Percentiles rank a stretch among this genome's conserved stretches.
phyloP scores from a whole-genome alignment of 352 stramenopile genomes.

The Phytophthora colocasiae region DNA sequence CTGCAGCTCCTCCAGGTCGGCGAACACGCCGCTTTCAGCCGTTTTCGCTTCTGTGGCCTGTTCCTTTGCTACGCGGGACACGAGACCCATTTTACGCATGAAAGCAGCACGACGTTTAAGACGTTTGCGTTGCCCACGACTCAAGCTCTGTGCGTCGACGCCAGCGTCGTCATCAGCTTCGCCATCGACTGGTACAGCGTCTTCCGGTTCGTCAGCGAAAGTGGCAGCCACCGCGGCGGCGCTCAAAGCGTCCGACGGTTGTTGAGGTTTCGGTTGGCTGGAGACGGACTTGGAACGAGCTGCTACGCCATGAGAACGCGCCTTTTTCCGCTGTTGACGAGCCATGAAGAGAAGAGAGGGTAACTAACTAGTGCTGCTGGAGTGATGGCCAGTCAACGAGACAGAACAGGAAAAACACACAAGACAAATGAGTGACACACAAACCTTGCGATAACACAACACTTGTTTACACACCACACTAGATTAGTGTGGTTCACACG shows the following conservation, averaged over 20 bases:
- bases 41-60: conserved; percentile 59
- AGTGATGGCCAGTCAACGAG: conserved; percentile 25
- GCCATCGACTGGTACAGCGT: conserved; percentile 40
- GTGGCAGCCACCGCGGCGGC: conserved; percentile 70
- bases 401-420: no score
- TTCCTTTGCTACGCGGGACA: conserved; percentile 68
- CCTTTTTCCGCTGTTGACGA: conserved; percentile 65
- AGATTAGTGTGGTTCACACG: no score
- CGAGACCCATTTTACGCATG: conserved; percentile 88
- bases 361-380: neutral
- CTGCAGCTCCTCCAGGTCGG: conserved; percentile 75
- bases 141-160: conserved; percentile 52
- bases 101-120: conserved; percentile 84
- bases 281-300: conserved; percentile 50
- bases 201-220: conserved; percentile 47
- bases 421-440: no score
- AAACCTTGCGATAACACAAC: no score
- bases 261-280: conserved; percentile 22
- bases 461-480: no score
- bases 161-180: conserved; percentile 43
- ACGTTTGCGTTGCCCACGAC: conserved; percentile 84
- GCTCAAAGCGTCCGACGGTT: conserved; percentile 39
- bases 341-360: conserved; percentile 38
- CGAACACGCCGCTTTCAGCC: conserved; percentile 65
- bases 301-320: conserved; percentile 57